Percentiles rank a stretch among this genome's conserved stretches.
Evolutionary conservation across 2,329 filamentous ascomycete species (phyloP).

Genomic region (Fusarium floridanum): DNA sequence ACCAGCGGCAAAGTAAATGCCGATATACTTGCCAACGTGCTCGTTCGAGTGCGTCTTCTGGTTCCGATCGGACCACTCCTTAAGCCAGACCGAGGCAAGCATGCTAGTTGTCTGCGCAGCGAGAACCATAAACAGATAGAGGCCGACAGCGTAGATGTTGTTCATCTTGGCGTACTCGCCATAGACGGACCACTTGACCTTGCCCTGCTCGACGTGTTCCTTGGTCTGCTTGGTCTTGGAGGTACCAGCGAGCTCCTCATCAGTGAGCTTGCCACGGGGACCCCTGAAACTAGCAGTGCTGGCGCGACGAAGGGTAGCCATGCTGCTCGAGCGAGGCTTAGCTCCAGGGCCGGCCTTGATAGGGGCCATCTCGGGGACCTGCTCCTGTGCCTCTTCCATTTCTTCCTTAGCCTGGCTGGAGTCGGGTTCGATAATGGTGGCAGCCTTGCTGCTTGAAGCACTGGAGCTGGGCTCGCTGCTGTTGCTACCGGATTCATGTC

Average conservation of each 20-base stretch:
- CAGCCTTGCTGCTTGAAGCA: slow-evolving; percentile 64
- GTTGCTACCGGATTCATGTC: slow-evolving; percentile 65
- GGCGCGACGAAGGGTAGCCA: slow-evolving; percentile 85
- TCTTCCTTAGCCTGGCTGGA: slow-evolving; percentile 70
- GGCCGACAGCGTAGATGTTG: slow-evolving; percentile 83
- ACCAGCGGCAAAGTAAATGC: slow-evolving; percentile 95
- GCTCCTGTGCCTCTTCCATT: slow-evolving; percentile 83
- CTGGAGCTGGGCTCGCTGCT: slow-evolving; percentile 60
- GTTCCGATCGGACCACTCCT: slow-evolving; percentile 90
- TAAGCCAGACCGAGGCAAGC: slow-evolving; percentile 91
- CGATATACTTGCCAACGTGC: slow-evolving; percentile 88
- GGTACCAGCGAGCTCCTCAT: slow-evolving; percentile 81
- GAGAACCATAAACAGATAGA: slow-evolving; percentile 84
- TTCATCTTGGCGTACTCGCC: slow-evolving; percentile 94
- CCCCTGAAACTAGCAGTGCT: slow-evolving; percentile 92
- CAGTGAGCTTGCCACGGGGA: slow-evolving; percentile 83
- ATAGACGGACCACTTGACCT: slow-evolving; percentile 97
- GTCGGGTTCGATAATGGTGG: slow-evolving; percentile 67
- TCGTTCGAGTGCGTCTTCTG: slow-evolving; percentile 75
- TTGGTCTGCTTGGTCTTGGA: slow-evolving; percentile 87
- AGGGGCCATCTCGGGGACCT: slow-evolving; percentile 79
- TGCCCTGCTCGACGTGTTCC: slow-evolving; percentile 92
- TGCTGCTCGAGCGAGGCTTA: slow-evolving; percentile 76
- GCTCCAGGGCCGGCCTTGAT: slow-evolving; percentile 70
- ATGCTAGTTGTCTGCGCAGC: slow-evolving; percentile 86